phyloP scores from a whole-genome alignment of 345 rosid species.

The Hibiscus mutabilis region DNA sequence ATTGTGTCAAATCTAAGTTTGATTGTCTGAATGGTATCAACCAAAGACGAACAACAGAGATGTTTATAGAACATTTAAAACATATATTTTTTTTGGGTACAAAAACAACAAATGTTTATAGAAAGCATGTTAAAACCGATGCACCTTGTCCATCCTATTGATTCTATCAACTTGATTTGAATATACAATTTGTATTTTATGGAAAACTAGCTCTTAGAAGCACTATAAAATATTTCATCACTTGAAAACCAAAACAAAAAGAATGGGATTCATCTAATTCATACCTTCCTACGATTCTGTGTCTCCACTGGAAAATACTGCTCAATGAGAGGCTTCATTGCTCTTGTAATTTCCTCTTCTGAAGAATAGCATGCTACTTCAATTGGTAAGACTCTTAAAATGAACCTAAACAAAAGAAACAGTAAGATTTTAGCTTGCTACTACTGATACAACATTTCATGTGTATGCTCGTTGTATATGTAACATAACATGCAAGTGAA shows the following conservation, averaged over 20 bases:
- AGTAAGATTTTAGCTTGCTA: constrained; percentile 1
- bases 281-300: constrained; percentile 59
- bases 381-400: constrained; percentile 77
- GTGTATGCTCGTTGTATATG: neutral
- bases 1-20: neutral
- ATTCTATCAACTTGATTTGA: neutral
- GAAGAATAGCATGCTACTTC: constrained; percentile 93
- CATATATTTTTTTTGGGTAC: no score
- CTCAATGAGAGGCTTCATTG: constrained; percentile 62
- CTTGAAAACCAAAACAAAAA: neutral
- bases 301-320: constrained; percentile 74
- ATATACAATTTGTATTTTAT: no score
- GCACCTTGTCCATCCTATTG: neutral
- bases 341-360: constrained; percentile 84
- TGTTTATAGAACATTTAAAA: neutral
- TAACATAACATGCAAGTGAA: constrained; percentile 1
- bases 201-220: neutral
- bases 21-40: neutral
- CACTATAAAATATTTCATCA: neutral
- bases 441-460: neutral
- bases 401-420: constrained; percentile 43
- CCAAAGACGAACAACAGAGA: neutral
- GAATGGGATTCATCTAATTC: neutral
- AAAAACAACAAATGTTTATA: no score
- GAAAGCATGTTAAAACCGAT: neutral